Base-by-base conservation (phyloP, 805 yeast species). In the Saturnispora sanitii region DNA sequence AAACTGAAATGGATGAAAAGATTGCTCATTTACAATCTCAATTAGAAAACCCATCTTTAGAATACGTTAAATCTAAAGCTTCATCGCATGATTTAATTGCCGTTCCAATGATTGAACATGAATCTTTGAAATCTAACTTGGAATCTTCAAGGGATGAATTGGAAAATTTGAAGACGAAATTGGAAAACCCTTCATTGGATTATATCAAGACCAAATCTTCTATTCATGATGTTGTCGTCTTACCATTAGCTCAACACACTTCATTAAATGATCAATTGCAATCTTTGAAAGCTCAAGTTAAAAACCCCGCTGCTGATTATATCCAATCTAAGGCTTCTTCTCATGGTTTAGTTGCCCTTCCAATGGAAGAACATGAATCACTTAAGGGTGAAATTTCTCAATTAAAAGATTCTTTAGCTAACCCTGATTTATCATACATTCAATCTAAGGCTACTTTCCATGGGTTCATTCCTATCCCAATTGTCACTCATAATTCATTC, bases 341-440 rank as follows among this genome's bases (percentile, higher is more conserved):
- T 6, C 34, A 32, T 21, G 39, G 33, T n/a, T 22, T 45, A 6
- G 39, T 41, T 17, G 39, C 42, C 16, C 13, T 55, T 18, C 48
- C 54, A 13, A 36, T 45, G 2, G 41, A 42, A 4, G 65, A 61
- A 33, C 53, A 50, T 34, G 53, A 58, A 11, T 42, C 33, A 2
- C 47, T 62, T 13, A 45, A 48, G 19, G 23, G 16, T 3, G 30
- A 35, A 20, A 8, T 27, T 25, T 32, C 19, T n/a, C 26, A 33
- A 48, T 32, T 47, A 41, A 46, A 49, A 21, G 17, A 19, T 9
- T 39, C 40, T 37, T n/a, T 53, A 11, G 52, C 49, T 4, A 43
- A 47, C 9, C 73, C 75, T 4, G 51, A 62, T 11, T 47, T 52
- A 13, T 60, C 52, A 7, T 57, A 57, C 38, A 46, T 65, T 29